Evolutionary conservation across 2,329 filamentous ascomycete genomes (phyloP), one percentile per base, ranked within the genome.

Genomic region (Trichoderma sp.): DNA sequence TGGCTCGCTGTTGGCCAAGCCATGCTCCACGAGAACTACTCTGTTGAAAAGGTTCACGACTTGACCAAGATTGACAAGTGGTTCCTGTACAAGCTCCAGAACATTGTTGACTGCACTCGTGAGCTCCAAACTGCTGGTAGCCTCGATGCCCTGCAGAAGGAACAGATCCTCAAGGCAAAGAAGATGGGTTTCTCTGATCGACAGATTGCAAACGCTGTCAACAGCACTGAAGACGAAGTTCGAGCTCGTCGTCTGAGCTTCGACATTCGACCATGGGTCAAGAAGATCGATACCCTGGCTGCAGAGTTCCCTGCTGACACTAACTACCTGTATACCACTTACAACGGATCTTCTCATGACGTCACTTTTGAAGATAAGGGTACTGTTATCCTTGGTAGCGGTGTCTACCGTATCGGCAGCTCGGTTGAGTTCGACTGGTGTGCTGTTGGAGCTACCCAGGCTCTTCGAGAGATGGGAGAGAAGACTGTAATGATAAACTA

Each of bases 401-500:
- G 97, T 85, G 97, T 98, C 27, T 99, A 99, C 90, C 92, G 97
- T 83, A 99, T 98, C 83, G 97, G 97, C 81, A 96, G 93, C 86
- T 98, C 95, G 7, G 97, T 99, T 71, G 97, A 99, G 85, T 99
- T 99, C 83, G 96, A 99, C 86, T 98, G 96, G 96, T 98, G 96
- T 84, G 95, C 95, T 78, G 95, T 98, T 77, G 97, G 95, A 81
- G 94, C 95, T 78, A 95, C 95, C 12, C 89, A 94, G 77, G 94
- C 95, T 59, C 89, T 98, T 77, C 91, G 92, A 81, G 88, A 93
- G 77, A 94, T 97, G 89, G 95, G 95, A 79, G 93, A 98, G 89
- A 98, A 98, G 92, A 98, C 97, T 35, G 92, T 98, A 75, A 97
- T 98, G 94, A 97, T 99, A 82, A 98, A 98, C 1, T 82, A 91